Conservation (phyloP, 257 asterid genomes). For the Asclepias syriaca region DNA sequence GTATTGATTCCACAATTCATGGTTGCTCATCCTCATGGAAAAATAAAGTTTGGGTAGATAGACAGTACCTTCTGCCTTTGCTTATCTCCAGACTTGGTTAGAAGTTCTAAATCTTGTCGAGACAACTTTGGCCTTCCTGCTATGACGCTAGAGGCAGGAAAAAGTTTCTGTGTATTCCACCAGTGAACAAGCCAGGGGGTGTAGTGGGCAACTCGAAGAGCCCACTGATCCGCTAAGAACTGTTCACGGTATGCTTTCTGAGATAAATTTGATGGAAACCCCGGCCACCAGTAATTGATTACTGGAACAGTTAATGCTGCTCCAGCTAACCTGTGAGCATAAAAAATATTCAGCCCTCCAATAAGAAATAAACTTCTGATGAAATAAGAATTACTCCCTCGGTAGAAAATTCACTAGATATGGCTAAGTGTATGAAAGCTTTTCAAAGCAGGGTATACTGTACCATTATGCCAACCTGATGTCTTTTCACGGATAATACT, state of each 20-base stretch:
- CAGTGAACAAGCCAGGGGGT: slow-evolving; percentile 65
- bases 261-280: slow-evolving; percentile 53
- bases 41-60: background rate
- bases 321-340: slow-evolving; percentile 52
- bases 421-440: background rate
- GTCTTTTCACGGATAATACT: background rate
- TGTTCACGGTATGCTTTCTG: slow-evolving; percentile 48
- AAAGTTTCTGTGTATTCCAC: slow-evolving; percentile 76
- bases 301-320: slow-evolving; percentile 56
- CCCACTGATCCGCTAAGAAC: slow-evolving; percentile 53
- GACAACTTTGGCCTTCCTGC: slow-evolving; percentile 44
- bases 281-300: slow-evolving; percentile 73
- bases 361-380: background rate
- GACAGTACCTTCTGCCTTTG: slow-evolving; percentile 29
- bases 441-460: background rate
- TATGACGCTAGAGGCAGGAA: slow-evolving; percentile 54
- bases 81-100: slow-evolving; percentile 20
- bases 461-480: background rate
- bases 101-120: slow-evolving; percentile 40
- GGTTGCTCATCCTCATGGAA: too few relatives aligned
- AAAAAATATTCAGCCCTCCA: background rate
- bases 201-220: slow-evolving; percentile 57
- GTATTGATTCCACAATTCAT: too few relatives aligned
- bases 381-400: background rate
- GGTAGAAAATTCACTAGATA: background rate